phyloP scores from a whole-genome alignment of 306 rosid genomes.

The Pachyrhizus erosus region DNA sequence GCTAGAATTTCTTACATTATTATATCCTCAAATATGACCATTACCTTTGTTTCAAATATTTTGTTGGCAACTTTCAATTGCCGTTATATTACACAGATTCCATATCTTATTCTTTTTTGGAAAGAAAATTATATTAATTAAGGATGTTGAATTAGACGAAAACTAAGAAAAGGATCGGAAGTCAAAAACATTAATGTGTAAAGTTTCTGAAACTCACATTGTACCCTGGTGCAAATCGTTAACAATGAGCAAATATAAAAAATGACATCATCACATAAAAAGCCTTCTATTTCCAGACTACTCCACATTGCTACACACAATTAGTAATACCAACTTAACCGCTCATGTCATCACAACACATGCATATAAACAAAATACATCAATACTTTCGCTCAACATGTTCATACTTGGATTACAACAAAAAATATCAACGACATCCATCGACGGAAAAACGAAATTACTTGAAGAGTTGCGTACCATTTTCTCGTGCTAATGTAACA shows the following conservation, averaged over 20 bases:
- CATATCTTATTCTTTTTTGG: background rate
- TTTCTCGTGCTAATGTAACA: conserved; percentile 27
- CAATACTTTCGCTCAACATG: conserved; percentile 31
- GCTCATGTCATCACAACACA: conserved; percentile 28
- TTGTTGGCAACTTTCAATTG: background rate
- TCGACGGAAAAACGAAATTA: conserved; percentile 36
- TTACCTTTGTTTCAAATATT: background rate
- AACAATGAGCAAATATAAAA: background rate
- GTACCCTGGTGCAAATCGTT: background rate
- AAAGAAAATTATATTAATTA: background rate
- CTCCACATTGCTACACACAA: conserved; percentile 31
- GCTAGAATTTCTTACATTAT: background rate
- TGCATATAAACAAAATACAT: conserved; percentile 40
- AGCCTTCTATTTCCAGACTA: conserved; percentile 11
- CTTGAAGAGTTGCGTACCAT: conserved; percentile 52
- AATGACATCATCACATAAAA: conserved; percentile 17
- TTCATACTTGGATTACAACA: conserved; percentile 37
- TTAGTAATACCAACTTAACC: conserved; percentile 18
- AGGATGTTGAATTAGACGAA: background rate
- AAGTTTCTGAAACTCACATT: background rate
- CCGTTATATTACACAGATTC: background rate
- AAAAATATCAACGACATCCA: conserved; percentile 1
- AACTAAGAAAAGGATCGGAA: background rate
- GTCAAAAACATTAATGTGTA: background rate
- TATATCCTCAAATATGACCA: conserved; percentile 15